Conservation (phyloP, 257 asterid genomes). For the Ballota nigra region DNA sequence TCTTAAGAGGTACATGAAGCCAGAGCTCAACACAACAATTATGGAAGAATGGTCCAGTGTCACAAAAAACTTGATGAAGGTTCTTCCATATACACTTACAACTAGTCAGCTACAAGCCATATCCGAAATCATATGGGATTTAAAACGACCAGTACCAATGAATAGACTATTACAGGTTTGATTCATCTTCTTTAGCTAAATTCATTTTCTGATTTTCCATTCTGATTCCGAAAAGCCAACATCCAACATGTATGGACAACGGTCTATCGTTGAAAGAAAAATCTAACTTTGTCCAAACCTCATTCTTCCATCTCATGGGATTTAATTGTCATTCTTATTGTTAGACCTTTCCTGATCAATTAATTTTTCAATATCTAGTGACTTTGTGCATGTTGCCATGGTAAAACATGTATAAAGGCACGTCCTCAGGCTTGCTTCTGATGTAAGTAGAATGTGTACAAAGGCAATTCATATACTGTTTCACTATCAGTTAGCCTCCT, state of each 20-base stretch:
- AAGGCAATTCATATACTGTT: background rate
- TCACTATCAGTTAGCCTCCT: background rate
- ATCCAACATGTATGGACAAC: background rate
- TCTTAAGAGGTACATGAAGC: slow-evolving; percentile 65
- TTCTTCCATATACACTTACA: slow-evolving; percentile 86
- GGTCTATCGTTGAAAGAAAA: background rate
- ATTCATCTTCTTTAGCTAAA: background rate
- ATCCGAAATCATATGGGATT: slow-evolving; percentile 94
- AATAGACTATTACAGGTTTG: slow-evolving; percentile 88
- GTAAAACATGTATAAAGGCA: background rate
- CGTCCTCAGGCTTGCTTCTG: background rate
- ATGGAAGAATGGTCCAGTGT: slow-evolving; percentile 75
- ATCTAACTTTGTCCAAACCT: slow-evolving; percentile 8
- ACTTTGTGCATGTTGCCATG: background rate
- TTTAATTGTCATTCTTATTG: background rate
- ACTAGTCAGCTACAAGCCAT: slow-evolving; percentile 77
- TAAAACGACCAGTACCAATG: slow-evolving; percentile 91
- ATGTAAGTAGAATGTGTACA: background rate
- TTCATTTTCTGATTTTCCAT: background rate
- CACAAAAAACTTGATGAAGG: slow-evolving; percentile 57
- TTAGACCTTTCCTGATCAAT: background rate
- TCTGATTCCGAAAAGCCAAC: slow-evolving; percentile 2
- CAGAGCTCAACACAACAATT: slow-evolving; percentile 48
- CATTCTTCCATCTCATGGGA: background rate
- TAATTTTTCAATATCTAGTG: background rate